Evolutionary conservation across 2,329 filamentous ascomycete genomes (phyloP), one percentile per base, ranked within the genome.

Genomic region (Clonostachys byssicola): DNA sequence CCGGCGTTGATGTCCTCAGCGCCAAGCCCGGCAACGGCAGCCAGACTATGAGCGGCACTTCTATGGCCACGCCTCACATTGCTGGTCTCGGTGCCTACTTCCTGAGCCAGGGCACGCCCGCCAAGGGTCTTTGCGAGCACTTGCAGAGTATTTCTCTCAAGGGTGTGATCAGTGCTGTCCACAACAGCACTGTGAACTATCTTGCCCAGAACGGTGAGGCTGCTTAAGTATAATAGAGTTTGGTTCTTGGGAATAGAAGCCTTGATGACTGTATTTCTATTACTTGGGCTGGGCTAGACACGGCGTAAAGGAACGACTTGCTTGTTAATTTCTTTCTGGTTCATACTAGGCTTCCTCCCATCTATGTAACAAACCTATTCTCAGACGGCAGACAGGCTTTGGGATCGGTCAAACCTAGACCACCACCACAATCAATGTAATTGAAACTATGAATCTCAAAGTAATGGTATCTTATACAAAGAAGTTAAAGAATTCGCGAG

Each of bases 41-140:
- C 55, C 59, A 73, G 51, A 70, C 61, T 16, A 60, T 76, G 44
- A 72, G 67, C 51, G 74, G 74, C 48, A 76, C 74, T 45, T 72
- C 72, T 30, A 83, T 83, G 79, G 79, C 82, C n/a, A 72, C 75
- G 5, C 82, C 82, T 2, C 81, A 85, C 58, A 72, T 86, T 43
- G 74, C 78, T 42, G 83, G 83, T 34, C 65, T 86, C 2, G 80
- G 77, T 8, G 80, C 80, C 16, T 86, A 85, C 62, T 62, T 86
- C 14, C 77, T 86, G 64, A 59, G 66, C 44, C 68, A 78, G 20
- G 75, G 77, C 23, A 35, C 18, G 12, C 62, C 50, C 43, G 64
- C 61, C 47, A 41, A 43, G 18, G 62, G 61, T 35, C 66, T 78
- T 33, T 70, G 69, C 56, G 42, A 57, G 40, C 66, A 68, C 52